Conservation (phyloP, 1,284 basidiomycete genomes). For the Ustilago hordei region DNA sequence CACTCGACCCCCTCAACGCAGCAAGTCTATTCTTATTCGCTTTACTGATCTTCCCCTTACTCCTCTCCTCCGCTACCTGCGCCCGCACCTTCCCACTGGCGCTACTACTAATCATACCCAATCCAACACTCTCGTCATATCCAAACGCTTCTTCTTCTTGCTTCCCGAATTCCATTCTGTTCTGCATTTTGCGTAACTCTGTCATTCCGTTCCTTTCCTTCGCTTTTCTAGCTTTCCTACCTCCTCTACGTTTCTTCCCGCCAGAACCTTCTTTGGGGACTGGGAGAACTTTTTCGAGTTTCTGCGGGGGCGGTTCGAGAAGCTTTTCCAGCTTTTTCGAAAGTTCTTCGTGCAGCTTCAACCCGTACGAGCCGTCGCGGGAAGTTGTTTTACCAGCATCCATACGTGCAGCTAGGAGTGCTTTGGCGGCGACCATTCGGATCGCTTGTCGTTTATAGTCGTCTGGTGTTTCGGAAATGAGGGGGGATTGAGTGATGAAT, state of each 20-base stretch:
- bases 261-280: constrained; percentile 94
- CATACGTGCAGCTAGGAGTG: constrained; percentile 88
- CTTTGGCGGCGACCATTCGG: constrained; percentile 91
- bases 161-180: constrained; percentile 95
- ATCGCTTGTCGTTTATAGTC: constrained; percentile 93
- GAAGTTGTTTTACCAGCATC: constrained; percentile 83
- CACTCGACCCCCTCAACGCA: constrained; percentile 51
- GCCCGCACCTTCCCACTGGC: constrained; percentile 88
- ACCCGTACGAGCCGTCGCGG: constrained; percentile 83
- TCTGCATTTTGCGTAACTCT: constrained; percentile 94
- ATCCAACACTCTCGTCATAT: constrained; percentile 93
- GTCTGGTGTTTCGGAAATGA: constrained; percentile 86
- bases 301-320: constrained; percentile 91
- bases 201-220: constrained; percentile 98
- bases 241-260: constrained; percentile 84
- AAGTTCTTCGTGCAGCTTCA: constrained; percentile 83
- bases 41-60: constrained; percentile 95
- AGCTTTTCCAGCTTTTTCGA: constrained; percentile 91
- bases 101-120: constrained; percentile 90
- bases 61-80: constrained; percentile 84
- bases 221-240: constrained; percentile 92
- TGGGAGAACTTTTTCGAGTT: constrained; percentile 93
- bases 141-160: constrained; percentile 95
- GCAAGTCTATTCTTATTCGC: constrained; percentile 84
- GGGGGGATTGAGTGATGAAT: constrained; percentile 91